Base-by-base conservation (phyloP, 306 rosid genomes). In the Myrica gale region DNA sequence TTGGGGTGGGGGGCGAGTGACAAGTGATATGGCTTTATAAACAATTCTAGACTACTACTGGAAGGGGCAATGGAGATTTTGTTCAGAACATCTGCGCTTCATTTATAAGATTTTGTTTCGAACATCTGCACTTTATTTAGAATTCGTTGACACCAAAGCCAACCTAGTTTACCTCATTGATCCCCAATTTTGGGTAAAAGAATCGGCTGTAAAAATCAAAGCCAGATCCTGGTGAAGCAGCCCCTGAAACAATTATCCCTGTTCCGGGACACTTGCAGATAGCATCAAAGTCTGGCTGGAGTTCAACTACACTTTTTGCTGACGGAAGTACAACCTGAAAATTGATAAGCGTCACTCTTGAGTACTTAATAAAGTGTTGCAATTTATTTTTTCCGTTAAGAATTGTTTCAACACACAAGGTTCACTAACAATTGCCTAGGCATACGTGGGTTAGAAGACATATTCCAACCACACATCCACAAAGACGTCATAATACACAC, bases 131-230 rank as follows among this genome's bases (percentile, higher is more conserved):
- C 50, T 42, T 66, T 50, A 42, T 41, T 7, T 17, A 44, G 26
- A 66, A 66, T 66, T 41, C 50, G 16, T 66, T 66, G 48, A 66
- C n/a, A 42, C 20, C 26, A 66, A 42, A 41, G 26, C 13, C 42
- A 23, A 66, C 16, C 41, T 41, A 17, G 41, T 41, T 66, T 82
- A 89, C 98, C 96, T 91, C 97, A 51, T 85, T 78, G 83, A 91
- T 61, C 68, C 95, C 91, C 9, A 6, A 0, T 79, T 89, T 86
- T 7, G 96, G 98, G 79, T 77, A 73, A 82, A 92, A 91, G 79
- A 1, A 86, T 58, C 96, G 77, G 70, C 89, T 90, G 74, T 73
- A 83, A 82, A 91, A 85, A 67, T 94, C 97, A 83, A 88, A 91
- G 53, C 82, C 88, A 0, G 95, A 91, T 45, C 76, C 88, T 1